Percentiles rank a stretch among this genome's conserved stretches.
Evolutionary conservation across 2,329 filamentous ascomycete species (phyloP).

Genomic region (Botrytis tulipae): DNA sequence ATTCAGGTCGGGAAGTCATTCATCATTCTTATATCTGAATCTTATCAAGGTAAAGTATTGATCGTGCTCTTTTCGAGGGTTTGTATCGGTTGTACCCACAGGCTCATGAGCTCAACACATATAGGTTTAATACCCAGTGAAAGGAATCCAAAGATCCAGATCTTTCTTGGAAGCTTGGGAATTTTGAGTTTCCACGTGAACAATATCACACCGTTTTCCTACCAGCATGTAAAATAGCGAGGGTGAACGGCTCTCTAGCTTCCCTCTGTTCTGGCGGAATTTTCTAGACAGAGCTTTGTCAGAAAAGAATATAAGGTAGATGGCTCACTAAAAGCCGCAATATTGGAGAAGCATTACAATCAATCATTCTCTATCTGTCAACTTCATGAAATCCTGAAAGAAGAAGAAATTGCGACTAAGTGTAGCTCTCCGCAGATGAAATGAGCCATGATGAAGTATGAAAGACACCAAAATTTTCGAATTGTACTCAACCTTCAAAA

Average conservation of each 20-base stretch:
- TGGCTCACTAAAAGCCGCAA: no score
- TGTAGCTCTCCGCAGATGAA: no score
- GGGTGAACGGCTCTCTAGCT: not conserved
- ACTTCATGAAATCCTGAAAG: no score
- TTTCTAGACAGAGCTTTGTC: no score
- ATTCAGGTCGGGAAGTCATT: not conserved
- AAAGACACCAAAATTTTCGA: not conserved
- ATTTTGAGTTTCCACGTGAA: not conserved
- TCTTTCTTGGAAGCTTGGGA: not conserved
- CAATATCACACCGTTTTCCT: fast-evolving
- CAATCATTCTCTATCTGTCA: no score
- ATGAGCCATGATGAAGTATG: no score
- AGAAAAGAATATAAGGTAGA: no score
- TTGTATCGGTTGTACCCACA: not conserved
- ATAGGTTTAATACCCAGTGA: not conserved
- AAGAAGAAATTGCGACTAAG: no score
- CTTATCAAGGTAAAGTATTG: not conserved
- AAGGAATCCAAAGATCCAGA: not conserved
- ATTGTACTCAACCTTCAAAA: not conserved
- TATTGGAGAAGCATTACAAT: no score
- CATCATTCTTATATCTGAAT: not conserved
- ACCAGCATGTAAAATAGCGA: not conserved
- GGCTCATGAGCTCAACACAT: not conserved
- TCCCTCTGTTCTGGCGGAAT: no score
- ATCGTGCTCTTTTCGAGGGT: not conserved